Evolutionary conservation across 495 filamentous ascomycete species (phyloP).

Genomic region (Lasiosphaeria hispida): DNA sequence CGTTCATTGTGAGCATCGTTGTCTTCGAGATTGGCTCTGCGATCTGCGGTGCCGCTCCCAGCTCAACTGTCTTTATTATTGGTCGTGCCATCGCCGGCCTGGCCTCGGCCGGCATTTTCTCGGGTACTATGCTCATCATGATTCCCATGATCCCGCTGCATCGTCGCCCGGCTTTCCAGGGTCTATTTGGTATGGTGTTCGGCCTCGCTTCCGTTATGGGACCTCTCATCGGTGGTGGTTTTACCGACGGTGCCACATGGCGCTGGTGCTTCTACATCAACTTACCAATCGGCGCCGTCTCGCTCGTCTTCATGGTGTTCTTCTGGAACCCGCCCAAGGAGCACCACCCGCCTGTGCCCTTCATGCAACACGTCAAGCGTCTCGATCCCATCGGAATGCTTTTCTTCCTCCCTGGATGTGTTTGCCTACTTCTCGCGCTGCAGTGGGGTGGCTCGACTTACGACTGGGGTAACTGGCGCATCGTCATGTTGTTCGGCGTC

Average conservation of each 20-base stretch:
- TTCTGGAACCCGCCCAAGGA: slow-evolving; percentile 45
- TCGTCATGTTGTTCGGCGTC: slow-evolving; percentile 67
- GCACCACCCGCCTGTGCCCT: slow-evolving; percentile 31
- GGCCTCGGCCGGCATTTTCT: slow-evolving; percentile 55
- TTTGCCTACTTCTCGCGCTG: slow-evolving; percentile 72
- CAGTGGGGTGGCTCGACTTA: slow-evolving; percentile 84
- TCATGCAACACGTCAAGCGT: slow-evolving; percentile 45
- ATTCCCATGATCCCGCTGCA: slow-evolving; percentile 55
- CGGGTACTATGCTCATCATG: slow-evolving; percentile 55
- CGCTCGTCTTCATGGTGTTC: slow-evolving; percentile 46
- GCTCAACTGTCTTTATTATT: slow-evolving; percentile 56
- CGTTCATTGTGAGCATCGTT: slow-evolving; percentile 47
- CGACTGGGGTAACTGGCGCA: slow-evolving; percentile 61
- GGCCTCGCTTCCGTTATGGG: slow-evolving; percentile 49
- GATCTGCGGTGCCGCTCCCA: slow-evolving; percentile 61
- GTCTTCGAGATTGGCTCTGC: slow-evolving; percentile 65
- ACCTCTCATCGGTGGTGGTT: slow-evolving; percentile 50
- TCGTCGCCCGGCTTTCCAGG: slow-evolving; percentile 53
- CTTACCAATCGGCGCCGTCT: slow-evolving; percentile 56
- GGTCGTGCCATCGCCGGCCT: slow-evolving; percentile 62
- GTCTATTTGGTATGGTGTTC: slow-evolving; percentile 56
- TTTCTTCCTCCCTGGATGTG: slow-evolving; percentile 68
- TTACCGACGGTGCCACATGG: slow-evolving; percentile 49
- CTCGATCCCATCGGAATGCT: slow-evolving; percentile 70
- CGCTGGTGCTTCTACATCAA: slow-evolving; percentile 66